These are phyloP conservation scores for Luvunga scandens DNA, from an alignment of 345 rosid species.

Conservation along the genomic window DNA sequence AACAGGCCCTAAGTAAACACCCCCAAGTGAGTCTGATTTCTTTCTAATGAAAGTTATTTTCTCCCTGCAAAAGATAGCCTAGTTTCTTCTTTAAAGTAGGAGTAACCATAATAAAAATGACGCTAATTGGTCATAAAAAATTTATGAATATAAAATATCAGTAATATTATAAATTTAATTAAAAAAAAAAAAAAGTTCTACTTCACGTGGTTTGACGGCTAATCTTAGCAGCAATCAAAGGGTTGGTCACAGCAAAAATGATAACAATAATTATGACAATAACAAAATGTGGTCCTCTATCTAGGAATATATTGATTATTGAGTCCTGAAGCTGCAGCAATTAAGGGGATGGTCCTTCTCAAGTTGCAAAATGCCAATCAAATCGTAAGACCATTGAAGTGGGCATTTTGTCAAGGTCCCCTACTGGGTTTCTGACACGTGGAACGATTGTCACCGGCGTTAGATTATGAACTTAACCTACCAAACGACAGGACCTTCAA, in stretches of 20 bases:
- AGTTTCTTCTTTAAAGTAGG: no score
- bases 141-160: no score
- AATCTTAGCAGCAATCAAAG: background rate
- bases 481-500: background rate
- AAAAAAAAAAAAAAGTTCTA: background rate
- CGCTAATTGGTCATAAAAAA: no score
- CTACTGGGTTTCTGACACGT: background rate
- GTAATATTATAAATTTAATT: no score
- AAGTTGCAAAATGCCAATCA: conserved; percentile 3
- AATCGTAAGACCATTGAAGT: background rate
- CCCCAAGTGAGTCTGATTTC: no score
- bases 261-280: no score
- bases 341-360: conserved; percentile 18
- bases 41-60: no score
- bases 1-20: no score
- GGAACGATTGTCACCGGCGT: background rate
- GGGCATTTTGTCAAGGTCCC: conserved; percentile 14
- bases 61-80: no score
- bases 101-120: no score
- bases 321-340: background rate
- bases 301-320: background rate
- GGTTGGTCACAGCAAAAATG: background rate
- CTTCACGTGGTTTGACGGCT: background rate
- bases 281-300: conserved; percentile 24
- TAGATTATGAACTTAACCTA: background rate